phyloP scores from a whole-genome alignment of 2,329 filamentous ascomycete genomes.

The Exserohilum rostratum region DNA sequence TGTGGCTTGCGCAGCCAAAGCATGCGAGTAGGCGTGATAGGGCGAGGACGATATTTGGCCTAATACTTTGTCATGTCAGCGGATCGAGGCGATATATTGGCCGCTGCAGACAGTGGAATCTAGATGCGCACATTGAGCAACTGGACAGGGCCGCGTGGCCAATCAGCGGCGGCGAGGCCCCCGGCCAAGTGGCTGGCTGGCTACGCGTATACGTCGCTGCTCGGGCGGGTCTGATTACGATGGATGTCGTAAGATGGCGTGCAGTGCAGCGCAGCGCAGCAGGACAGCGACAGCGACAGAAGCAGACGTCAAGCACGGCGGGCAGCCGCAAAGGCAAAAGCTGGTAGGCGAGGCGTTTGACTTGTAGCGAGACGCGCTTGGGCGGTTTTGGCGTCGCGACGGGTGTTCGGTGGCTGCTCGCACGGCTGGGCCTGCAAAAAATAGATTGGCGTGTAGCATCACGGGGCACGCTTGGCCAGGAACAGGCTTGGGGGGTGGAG shows the following conservation, averaged over 20 bases:
- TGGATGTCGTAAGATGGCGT: too few relatives aligned
- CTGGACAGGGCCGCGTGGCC: slow-evolving; percentile 14
- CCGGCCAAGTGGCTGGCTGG: too few relatives aligned
- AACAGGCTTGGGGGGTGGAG: slow-evolving; percentile 3
- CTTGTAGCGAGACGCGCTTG: not conserved
- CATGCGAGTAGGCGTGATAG: not conserved
- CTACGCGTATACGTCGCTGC: too few relatives aligned
- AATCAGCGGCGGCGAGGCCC: slow-evolving; percentile 5
- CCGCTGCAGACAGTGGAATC: too few relatives aligned
- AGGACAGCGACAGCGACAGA: too few relatives aligned
- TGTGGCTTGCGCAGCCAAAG: slow-evolving; percentile 5
- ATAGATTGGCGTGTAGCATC: slow-evolving; percentile 23
- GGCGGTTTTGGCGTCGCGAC: not conserved
- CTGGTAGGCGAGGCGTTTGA: too few relatives aligned
- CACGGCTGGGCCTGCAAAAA: slow-evolving; percentile 20
- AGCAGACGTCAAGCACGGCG: too few relatives aligned
- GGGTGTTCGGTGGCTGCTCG: slow-evolving; percentile 8
- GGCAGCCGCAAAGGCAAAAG: too few relatives aligned
- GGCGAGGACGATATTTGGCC: not conserved
- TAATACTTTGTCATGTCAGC: not conserved
- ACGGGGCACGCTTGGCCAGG: slow-evolving; percentile 16
- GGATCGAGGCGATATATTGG: slow-evolving; percentile 20
- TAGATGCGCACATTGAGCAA: slow-evolving; percentile 6
- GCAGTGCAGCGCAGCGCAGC: too few relatives aligned
- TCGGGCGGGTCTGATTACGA: too few relatives aligned